Conservation (phyloP, 2,329 filamentous ascomycete species). For the Neopestalotiopsis sp. region DNA sequence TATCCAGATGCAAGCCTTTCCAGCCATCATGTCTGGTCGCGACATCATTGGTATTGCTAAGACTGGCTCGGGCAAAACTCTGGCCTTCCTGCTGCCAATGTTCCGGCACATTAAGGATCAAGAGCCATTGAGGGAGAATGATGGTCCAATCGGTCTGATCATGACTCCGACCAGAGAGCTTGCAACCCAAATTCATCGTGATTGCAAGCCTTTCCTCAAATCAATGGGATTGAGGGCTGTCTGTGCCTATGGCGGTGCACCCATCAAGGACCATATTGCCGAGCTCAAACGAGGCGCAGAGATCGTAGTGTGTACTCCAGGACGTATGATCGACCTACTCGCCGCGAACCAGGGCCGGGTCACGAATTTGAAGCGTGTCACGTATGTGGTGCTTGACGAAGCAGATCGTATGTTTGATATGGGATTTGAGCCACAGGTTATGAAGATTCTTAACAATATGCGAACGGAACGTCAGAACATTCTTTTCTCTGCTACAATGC, state of each 20-base stretch:
- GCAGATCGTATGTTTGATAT: constrained; percentile 99
- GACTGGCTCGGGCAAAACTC: constrained; percentile 96
- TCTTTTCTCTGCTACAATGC: constrained; percentile 95
- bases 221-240: constrained; percentile 84
- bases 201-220: constrained; percentile 94
- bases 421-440: constrained; percentile 98
- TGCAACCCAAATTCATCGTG: constrained; percentile 89
- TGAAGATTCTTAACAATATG: constrained; percentile 93
- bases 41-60: constrained; percentile 97
- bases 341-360: constrained; percentile 94
- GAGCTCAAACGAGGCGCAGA: constrained; percentile 95
- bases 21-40: constrained; percentile 92
- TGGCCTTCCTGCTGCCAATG: constrained; percentile 95
- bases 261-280: constrained; percentile 97
- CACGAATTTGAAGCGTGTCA: constrained; percentile 86
- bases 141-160: constrained; percentile 87
- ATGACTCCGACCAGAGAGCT: constrained; percentile 95
- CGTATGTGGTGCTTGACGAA: constrained; percentile 95
- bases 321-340: constrained; percentile 92
- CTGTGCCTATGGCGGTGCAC: constrained; percentile 92
- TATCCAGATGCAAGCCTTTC: constrained; percentile 94
- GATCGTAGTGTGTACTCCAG: constrained; percentile 93
- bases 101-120: constrained; percentile 96
- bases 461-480: constrained; percentile 93
- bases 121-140: constrained; percentile 57